Evolutionary conservation across 306 rosid genomes (phyloP), one percentile per base, ranked within the genome.

Genomic region (Acacia crassicarpa): DNA sequence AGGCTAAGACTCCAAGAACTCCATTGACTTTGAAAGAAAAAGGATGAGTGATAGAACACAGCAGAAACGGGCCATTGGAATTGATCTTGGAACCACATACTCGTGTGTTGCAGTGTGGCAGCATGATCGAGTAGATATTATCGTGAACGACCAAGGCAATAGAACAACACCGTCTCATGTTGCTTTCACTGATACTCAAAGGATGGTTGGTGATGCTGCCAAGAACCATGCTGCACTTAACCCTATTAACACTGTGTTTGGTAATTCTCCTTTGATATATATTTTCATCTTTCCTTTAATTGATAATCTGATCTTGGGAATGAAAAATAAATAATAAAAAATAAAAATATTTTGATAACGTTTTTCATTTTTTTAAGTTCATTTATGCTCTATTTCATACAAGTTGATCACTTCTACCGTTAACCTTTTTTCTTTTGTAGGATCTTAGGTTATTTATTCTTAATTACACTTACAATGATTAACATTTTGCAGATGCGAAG

Each of bases 401-500:
- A 16, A 53, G 17, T 16, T 19, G 17, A 1, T 53, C 54, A 48
- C 17, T 51, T 51, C 58, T 16, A 45, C 14, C 4, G 49, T 9
- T 45, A 45, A 43, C 46, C 13, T 43, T 43, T 43, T 43, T 41
- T 41, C 1, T 27, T 1, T 27, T 27, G 27, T 27, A 27, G 27
- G 27, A 27, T 27, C 27, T 27, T 27, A 27, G 27, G 27, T 27
- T 27, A 27, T 27, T 27, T 27, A 27, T 19, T 51, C 20, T 20
- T 54, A 7, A 20, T 20, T 20, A 7, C 22, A 51, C 0, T 20
- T 19, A 5, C 3, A 35, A 16, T 66, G 14, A 63, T 63, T 63
- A 27, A 27, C 30, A 6, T 51, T 27, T 65, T 20, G 14, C 61
- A 86, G 96, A 90, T 83, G 91, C 88, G 1, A 92, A 92, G 83